Percentiles rank a stretch among this genome's conserved stretches.
These are phyloP conservation scores for Cryptosporidium parvum DNA, from an alignment of 169 alveolate genomes.

Conservation along the genomic window DNA sequence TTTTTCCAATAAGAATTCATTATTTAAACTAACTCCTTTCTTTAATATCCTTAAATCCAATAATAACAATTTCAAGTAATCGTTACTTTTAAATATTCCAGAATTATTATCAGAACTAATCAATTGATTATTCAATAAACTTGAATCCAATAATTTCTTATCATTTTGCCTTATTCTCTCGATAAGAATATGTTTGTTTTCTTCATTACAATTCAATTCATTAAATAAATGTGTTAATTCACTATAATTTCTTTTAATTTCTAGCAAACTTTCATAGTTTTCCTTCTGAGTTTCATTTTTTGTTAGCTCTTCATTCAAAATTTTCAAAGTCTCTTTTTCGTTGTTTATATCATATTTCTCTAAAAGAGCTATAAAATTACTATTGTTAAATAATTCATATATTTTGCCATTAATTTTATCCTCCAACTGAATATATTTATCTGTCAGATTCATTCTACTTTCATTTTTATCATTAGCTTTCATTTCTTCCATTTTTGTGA, in stretches of 20 bases:
- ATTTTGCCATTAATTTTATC: slow-evolving; percentile 7
- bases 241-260: slow-evolving; percentile 26
- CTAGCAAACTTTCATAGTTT: slow-evolving; percentile 8
- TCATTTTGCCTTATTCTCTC: slow-evolving; percentile 54
- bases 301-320: neutral
- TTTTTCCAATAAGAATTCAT: slow-evolving; percentile 14
- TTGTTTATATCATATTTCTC: slow-evolving; percentile 28
- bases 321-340: neutral
- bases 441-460: neutral
- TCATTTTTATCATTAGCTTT: slow-evolving; percentile 1
- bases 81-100: slow-evolving; percentile 45
- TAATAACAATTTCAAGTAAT: slow-evolving; percentile 15
- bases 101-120: slow-evolving; percentile 25
- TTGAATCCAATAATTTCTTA: slow-evolving; percentile 13
- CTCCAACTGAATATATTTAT: slow-evolving; percentile 25
- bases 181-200: neutral
- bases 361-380: slow-evolving; percentile 15
- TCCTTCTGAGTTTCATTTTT: slow-evolving; percentile 10
- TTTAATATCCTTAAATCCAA: slow-evolving; percentile 54
- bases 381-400: slow-evolving; percentile 11
- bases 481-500: neutral
- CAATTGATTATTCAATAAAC: slow-evolving; percentile 27
- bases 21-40: neutral
- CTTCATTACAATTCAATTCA: neutral
- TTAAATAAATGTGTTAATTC: neutral